Conservation (phyloP, 306 rosid genomes). For the Begonia loranthoides region DNA sequence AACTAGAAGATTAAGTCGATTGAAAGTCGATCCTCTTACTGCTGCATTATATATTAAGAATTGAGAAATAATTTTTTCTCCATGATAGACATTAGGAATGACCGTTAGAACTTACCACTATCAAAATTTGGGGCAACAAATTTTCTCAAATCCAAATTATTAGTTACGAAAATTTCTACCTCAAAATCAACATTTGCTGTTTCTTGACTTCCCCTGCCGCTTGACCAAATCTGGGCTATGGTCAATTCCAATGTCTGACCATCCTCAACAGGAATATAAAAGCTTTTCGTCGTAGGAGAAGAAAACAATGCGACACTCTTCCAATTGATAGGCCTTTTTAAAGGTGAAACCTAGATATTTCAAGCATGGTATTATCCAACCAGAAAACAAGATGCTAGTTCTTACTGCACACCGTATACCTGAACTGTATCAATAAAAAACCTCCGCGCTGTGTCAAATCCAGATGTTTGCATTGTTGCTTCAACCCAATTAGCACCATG, state of each 20-base stretch:
- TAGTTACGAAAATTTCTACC: conserved; percentile 27
- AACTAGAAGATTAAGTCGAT: too few relatives aligned
- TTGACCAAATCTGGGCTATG: conserved; percentile 88
- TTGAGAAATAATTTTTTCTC: too few relatives aligned
- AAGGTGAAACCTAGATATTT: conserved; percentile 57
- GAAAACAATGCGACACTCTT: conserved; percentile 54
- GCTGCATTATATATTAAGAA: too few relatives aligned
- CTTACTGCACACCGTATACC: conserved; percentile 32
- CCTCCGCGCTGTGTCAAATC: conserved; percentile 72
- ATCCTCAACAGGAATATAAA: conserved; percentile 69
- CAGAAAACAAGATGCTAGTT: conserved; percentile 7
- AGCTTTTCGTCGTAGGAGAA: conserved; percentile 66
- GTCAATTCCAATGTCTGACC: conserved; percentile 90
- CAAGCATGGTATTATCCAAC: conserved; percentile 25
- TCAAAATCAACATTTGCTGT: conserved; percentile 73
- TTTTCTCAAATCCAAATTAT: neutral
- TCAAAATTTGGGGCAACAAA: neutral
- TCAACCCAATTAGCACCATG: conserved; percentile 84
- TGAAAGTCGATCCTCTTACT: too few relatives aligned
- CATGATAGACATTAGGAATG: too few relatives aligned
- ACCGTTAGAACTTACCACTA: neutral
- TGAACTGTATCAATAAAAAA: conserved; percentile 81
- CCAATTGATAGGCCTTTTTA: conserved; percentile 82
- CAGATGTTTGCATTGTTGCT: conserved; percentile 70
- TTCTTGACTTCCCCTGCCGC: conserved; percentile 85